phyloP scores from a whole-genome alignment of 805 yeast species.

The Ogataea methanolica region DNA sequence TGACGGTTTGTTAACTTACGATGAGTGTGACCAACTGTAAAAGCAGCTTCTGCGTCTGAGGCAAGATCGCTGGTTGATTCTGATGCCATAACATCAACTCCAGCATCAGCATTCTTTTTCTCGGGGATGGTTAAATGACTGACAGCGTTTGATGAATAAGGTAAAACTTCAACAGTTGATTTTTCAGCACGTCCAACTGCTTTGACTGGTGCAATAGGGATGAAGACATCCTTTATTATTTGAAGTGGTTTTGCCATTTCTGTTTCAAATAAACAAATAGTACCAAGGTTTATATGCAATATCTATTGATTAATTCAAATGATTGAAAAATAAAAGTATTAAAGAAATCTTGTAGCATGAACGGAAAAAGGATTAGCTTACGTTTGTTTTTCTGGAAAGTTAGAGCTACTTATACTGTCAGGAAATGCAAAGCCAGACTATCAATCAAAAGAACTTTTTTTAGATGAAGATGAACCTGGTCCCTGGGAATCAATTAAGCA shows the following conservation, averaged over 20 bases:
- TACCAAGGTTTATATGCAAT: no score
- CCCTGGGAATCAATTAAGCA: no score
- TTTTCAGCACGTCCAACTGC: conserved; percentile 13
- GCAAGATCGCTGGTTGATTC: conserved; percentile 5
- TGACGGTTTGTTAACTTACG: conserved; percentile 38
- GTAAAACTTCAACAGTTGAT: conserved; percentile 5
- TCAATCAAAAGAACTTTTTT: no score
- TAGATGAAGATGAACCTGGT: no score
- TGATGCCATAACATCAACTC: background rate
- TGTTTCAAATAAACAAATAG: background rate
- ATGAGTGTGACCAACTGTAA: conserved; percentile 17
- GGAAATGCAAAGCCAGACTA: no score
- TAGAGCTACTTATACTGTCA: no score
- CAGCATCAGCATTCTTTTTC: conserved; percentile 6
- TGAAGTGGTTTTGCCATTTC: conserved; percentile 3
- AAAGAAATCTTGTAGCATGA: no score
- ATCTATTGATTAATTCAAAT: no score
- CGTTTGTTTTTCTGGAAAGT: no score
- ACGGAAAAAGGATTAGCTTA: no score
- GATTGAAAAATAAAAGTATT: no score
- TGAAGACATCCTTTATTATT: conserved; percentile 19
- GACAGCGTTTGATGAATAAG: background rate
- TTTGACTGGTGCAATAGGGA: conserved; percentile 22
- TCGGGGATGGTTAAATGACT: background rate
- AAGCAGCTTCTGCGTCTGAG: conserved; percentile 8